A percentile compares a stretch with the other conserved stretches of the same genome.
phyloP scores from a whole-genome alignment of 768 basidiomycete genomes.

The Fibroporia radiculosa region DNA sequence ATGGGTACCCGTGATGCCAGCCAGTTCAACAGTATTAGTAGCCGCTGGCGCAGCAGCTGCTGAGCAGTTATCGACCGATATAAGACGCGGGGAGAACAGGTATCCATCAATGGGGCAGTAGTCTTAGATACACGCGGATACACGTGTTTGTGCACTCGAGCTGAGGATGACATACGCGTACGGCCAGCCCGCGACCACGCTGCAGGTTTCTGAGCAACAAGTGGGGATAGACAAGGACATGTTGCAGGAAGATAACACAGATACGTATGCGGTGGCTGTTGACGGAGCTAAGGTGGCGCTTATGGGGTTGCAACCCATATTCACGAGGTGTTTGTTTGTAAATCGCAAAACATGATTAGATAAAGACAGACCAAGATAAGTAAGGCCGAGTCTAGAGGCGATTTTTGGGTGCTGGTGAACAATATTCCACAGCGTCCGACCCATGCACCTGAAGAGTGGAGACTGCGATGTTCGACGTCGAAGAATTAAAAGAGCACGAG shows the following conservation, averaged over 20 bases:
- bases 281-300: too few species aligned
- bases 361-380: too few species aligned
- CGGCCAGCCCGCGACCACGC: background rate
- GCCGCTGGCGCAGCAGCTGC: background rate
- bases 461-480: background rate
- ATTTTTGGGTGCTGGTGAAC: too few species aligned
- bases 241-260: background rate
- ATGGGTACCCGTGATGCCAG: background rate
- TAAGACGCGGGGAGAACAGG: too few species aligned
- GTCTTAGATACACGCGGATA: conserved; percentile 1
- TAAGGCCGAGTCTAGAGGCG: too few species aligned
- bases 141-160: conserved; percentile 3
- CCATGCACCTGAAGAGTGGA: background rate
- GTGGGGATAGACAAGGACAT: background rate
- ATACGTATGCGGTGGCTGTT: background rate
- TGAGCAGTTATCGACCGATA: too few species aligned
- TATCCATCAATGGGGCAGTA: too few species aligned
- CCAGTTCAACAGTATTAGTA: background rate
- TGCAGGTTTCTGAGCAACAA: background rate
- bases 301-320: too few species aligned
- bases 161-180: background rate
- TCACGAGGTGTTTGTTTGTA: too few species aligned
- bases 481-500: background rate
- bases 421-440: background rate
- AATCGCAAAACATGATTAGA: too few species aligned